Base-by-base conservation (phyloP, 805 yeast species). In the Saccharomycopsis selenospora region DNA sequence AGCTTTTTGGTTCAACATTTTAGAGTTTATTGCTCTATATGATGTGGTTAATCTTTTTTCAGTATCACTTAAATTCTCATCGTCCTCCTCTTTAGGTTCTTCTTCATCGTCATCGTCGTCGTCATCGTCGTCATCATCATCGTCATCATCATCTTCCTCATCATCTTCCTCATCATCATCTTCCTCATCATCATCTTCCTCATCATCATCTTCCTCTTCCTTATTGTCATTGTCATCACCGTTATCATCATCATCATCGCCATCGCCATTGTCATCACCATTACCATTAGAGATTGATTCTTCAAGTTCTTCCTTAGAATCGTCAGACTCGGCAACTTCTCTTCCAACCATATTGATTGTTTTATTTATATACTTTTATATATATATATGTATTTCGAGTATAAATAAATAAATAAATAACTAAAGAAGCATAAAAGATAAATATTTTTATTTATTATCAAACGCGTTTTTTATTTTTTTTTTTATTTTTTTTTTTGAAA, bases 1-100 rank as follows among this genome's bases (percentile, higher is more conserved):
- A 0, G 77, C 71, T 42, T 77, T 67, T 22, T 72, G 76, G 23
- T 59, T 56, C 13, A 48, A 23, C 54, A 51, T 51, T 25, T 36
- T 43, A 4, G 46, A 26, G 36, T 48, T 47, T 17, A 48, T 45
- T 13, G 30, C 33, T 7, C 52, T 26, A 27, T 51, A 51, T 6
- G 48, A 30, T 8, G 26, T 13, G 2, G 49, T 23, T 6, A 51
- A 30, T 3, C 17, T 29, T 26, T 51, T 51, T 25, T 50, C 56
- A 25, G 41, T 42, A 5, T 52, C 56, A 2, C 42, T 53, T 5
- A 48, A 40, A 11, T 51, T 50, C 25, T 48, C 53, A 17, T 56
- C 60, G 5, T 50, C 52, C 4, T 46, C 56, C 10, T 49, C 51
- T 13, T 47, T 51, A 4, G 24, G 42, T 27, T 38, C 43, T 50